Conservation (phyloP, 2,329 filamentous ascomycete species). For the Proliferodiscus dingleyae region DNA sequence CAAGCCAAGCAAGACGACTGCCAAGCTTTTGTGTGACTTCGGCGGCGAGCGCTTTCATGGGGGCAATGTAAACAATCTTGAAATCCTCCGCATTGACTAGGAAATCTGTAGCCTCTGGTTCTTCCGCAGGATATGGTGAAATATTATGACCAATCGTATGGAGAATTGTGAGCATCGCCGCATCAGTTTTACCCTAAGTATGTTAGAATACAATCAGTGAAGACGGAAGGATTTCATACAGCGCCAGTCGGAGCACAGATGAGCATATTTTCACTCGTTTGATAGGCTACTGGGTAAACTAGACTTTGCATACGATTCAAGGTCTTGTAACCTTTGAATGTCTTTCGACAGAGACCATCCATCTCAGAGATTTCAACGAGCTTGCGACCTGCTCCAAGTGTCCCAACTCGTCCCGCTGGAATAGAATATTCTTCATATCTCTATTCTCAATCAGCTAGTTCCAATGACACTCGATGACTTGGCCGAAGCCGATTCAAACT, state of each 20-base stretch:
- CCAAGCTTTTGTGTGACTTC: conserved; percentile 94
- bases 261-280: conserved; percentile 96
- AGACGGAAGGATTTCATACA: conserved; percentile 37
- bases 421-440: conserved; percentile 89
- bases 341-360: conserved; percentile 84
- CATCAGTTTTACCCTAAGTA: conserved; percentile 83
- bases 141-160: conserved; percentile 86
- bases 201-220: conserved; percentile 13
- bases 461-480: not conserved
- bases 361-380: conserved; percentile 75
- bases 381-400: conserved; percentile 65
- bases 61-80: conserved; percentile 97
- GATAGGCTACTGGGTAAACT: conserved; percentile 91
- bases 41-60: conserved; percentile 96
- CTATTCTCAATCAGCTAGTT: conserved; percentile 37
- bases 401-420: conserved; percentile 75
- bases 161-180: conserved; percentile 92
- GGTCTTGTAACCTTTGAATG: conserved; percentile 88
- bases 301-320: conserved; percentile 98
- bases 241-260: conserved; percentile 97
- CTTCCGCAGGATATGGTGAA: conserved; percentile 71
- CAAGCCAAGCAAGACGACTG: conserved; percentile 88
- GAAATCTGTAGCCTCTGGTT: conserved; percentile 70
- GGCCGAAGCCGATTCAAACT: too few relatives aligned
- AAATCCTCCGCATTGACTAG: conserved; percentile 81